Base-by-base conservation (phyloP, 768 basidiomycete genomes). In the Phlebiopsis flavidoalba region DNA sequence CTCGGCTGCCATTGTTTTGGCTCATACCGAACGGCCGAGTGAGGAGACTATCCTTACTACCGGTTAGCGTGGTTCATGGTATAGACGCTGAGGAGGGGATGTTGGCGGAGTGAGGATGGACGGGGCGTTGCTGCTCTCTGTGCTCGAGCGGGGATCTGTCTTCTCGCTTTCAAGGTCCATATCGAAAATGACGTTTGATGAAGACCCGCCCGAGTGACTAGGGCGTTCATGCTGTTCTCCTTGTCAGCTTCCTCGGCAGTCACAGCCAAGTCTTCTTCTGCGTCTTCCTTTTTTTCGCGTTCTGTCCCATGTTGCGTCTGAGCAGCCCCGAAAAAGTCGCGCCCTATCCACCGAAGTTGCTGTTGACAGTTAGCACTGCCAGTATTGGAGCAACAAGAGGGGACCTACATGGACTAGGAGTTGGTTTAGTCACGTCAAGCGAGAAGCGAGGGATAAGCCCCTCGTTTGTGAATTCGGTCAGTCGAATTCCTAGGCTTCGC, bases 381-480 rank as follows among this genome's bases (percentile, higher is more conserved):
- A 58, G 33, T 31, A 58, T 26, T 48, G 31, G 36, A n/a, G 24
- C 17, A 22, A 14, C 8, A n/a, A 8, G 11, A 15, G 12, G 45
- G 60, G 17, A 59, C 60, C 24, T 33, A 59, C 62, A 51, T 10
- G 48, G 52, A 59, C 17, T 61, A 3, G 31, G 8, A n/a, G 26
- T 12, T 8, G 33, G 37, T 22, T 48, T 17, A 11, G 40, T 8
- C 8, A 35, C 40, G 10, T 35, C 50, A 22, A 55, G 59, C 17
- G 37, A 12, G 26, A 78, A 75, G 11, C 69, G 69, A 0, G 78
- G 77, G 17, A 79, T 63, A 11, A 75, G 71, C 8, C 65, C 67
- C 57, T 75, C 74, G 21, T 15, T n/a, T 57, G 33, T 63, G 65
- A 31, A 68, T 68, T n/a, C 50, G 59, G 4, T 52, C 49, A 5